Base-by-base conservation (phyloP, 305 asterid genomes). In the Rubia occidens region DNA sequence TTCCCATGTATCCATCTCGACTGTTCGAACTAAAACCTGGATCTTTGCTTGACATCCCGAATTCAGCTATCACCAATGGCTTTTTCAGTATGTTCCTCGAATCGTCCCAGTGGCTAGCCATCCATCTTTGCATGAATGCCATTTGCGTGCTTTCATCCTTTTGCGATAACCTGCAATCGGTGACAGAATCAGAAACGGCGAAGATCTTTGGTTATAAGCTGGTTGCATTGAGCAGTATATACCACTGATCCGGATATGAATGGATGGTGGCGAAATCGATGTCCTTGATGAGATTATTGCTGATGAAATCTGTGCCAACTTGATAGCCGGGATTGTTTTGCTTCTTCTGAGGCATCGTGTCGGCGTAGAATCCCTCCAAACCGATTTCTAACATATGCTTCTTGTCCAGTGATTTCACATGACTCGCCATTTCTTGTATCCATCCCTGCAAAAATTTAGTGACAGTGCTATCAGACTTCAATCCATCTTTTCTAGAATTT, bases 331-430 rank as follows among this genome's bases (percentile, higher is more conserved):
- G 96, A 67, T 90, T 88, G 11, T 73, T 74, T 74, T 80, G 78
- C 71, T 84, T 85, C 72, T 86, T 79, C 5, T 78, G 64, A 0
- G 95, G 92, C 80, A 74, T 74, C 0, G 87, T 67, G 56, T 89
- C 96, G 32, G 96, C 92, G 44, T 90, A 90, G 74, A 88, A 90
- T 14, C 97, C 97, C 63, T 88, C 96, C 96, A 88, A 82, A 5
- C 97, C 97, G 6, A 85, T 75, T 68, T 86, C 92, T 3, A 90
- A 47, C 75, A 90, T 71, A 76, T 90, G 97, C 2, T 73, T 87
- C 0, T 14, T 69, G 73, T 90, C 97, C 3, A 88, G 3, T 0
- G 87, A 82, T 69, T 90, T 90, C 72, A 90, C 90, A 21, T 73
- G 87, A 40, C 72, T 72, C 11, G 96, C 97, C 88, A 88, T 85